These are phyloP conservation scores for Penicillium verrucosum DNA, from an alignment of 2,329 filamentous ascomycete genomes.

Conservation along the genomic window DNA sequence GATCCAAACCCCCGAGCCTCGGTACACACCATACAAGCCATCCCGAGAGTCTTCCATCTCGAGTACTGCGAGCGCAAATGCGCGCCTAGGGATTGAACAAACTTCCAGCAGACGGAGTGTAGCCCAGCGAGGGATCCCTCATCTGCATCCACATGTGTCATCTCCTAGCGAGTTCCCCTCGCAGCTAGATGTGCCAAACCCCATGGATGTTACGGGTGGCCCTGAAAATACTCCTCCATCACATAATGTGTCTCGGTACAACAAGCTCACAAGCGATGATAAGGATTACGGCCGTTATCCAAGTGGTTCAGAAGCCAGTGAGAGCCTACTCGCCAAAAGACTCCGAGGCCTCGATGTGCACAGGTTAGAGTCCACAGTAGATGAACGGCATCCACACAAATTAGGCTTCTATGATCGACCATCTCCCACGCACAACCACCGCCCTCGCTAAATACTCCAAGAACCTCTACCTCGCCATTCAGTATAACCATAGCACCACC, in stretches of 20 bases:
- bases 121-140: constrained; percentile 38
- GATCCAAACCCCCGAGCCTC: constrained; percentile 81
- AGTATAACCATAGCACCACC: not conserved
- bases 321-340: constrained; percentile 68
- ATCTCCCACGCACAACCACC: not conserved
- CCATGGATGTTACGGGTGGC: constrained; percentile 13
- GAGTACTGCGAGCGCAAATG: constrained; percentile 38
- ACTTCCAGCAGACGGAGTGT: constrained; percentile 58
- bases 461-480: not conserved
- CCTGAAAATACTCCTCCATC: constrained; percentile 27
- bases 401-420: not conserved
- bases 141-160: constrained; percentile 9
- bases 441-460: not conserved
- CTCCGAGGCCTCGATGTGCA: constrained; percentile 61
- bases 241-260: constrained; percentile 49
- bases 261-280: constrained; percentile 67
- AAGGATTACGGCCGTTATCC: constrained; percentile 59
- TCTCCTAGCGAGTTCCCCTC: constrained; percentile 12
- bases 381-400: constrained; percentile 5
- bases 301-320: constrained; percentile 49
- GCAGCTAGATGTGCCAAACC: constrained; percentile 8
- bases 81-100: constrained; percentile 58
- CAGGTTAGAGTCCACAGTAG: constrained; percentile 20
- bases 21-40: constrained; percentile 80
- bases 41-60: constrained; percentile 41